Conservation (phyloP, 139 green algal species). For the Micractinium conductrix region DNA sequence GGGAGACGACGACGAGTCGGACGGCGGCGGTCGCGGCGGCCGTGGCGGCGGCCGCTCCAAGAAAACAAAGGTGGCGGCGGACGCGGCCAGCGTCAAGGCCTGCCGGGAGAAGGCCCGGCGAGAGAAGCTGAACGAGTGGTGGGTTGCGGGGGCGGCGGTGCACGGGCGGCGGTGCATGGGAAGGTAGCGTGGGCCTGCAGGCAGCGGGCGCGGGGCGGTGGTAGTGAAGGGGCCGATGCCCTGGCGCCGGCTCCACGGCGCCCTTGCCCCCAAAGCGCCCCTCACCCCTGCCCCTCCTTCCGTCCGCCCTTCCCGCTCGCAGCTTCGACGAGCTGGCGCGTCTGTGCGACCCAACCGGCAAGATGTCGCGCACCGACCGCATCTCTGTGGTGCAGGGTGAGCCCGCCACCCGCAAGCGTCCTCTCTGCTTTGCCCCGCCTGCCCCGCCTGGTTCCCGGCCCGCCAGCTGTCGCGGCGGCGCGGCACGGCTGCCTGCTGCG, state of each 20-base stretch:
- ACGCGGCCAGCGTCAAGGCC: conserved; percentile 51
- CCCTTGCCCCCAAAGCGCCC: background rate
- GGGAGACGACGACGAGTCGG: conserved; percentile 12
- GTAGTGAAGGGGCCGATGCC: background rate
- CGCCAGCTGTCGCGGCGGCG: too few species aligned
- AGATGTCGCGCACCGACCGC: conserved; percentile 56
- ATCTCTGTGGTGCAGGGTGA: conserved; percentile 50
- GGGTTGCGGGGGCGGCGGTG: background rate
- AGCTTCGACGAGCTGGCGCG: conserved; percentile 65
- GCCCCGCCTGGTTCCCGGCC: too few species aligned
- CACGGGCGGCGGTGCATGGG: background rate
- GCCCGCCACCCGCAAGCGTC: too few species aligned
- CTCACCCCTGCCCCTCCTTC: background rate
- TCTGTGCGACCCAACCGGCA: conserved; percentile 54
- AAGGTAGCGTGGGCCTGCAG: background rate
- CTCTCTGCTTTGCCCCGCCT: too few species aligned
- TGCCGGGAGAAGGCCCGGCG: conserved; percentile 51
- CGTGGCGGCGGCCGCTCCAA: conserved; percentile 21
- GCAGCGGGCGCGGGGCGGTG: background rate
- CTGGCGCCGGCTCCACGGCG: background rate
- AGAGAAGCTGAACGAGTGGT: conserved; percentile 61
- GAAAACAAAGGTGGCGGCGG: conserved; percentile 3
- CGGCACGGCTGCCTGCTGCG: too few species aligned
- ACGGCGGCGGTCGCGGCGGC: conserved; percentile 6
- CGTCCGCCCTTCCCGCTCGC: background rate